phyloP scores from a whole-genome alignment of 2,329 filamentous ascomycete species.

The Raffaelea ambrosiae region DNA sequence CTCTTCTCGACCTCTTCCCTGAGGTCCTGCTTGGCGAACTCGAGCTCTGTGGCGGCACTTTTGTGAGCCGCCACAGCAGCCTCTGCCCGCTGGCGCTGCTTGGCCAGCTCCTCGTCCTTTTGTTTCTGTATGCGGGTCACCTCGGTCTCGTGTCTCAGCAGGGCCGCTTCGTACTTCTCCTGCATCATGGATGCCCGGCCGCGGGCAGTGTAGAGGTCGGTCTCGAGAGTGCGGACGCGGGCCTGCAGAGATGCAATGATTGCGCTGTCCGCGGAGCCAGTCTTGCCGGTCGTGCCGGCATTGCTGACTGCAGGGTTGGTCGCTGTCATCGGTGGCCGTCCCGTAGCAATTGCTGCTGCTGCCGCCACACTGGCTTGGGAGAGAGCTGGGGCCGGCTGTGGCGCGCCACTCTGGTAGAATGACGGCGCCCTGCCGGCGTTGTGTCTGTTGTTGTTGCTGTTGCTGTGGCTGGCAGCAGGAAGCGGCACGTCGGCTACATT shows the following conservation, averaged over 20 bases:
- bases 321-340: slow-evolving; percentile 21
- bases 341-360: not conserved
- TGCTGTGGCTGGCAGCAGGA: slow-evolving; percentile 1
- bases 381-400: too few species aligned
- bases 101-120: slow-evolving; percentile 55
- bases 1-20: slow-evolving; percentile 47
- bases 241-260: slow-evolving; percentile 38
- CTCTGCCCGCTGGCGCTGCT: slow-evolving; percentile 56
- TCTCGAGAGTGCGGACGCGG: slow-evolving; percentile 42
- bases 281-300: not conserved
- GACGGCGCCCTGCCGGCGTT: too few species aligned
- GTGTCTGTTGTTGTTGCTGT: not conserved
- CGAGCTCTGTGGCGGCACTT: slow-evolving; percentile 57
- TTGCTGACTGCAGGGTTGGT: not conserved
- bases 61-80: slow-evolving; percentile 56
- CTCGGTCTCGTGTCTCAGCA: slow-evolving; percentile 54
- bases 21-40: slow-evolving; percentile 66
- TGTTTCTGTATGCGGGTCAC: slow-evolving; percentile 53
- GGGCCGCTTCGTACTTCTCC: slow-evolving; percentile 54
- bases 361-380: not conserved
- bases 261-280: not conserved
- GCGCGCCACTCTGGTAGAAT: too few species aligned
- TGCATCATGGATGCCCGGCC: slow-evolving; percentile 72
- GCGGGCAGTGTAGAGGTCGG: slow-evolving; percentile 52
- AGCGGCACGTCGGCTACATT: slow-evolving; percentile 9